Evolutionary conservation across 2,329 filamentous ascomycete genomes (phyloP).

Genomic region (Arthrobotrys sinensis): DNA sequence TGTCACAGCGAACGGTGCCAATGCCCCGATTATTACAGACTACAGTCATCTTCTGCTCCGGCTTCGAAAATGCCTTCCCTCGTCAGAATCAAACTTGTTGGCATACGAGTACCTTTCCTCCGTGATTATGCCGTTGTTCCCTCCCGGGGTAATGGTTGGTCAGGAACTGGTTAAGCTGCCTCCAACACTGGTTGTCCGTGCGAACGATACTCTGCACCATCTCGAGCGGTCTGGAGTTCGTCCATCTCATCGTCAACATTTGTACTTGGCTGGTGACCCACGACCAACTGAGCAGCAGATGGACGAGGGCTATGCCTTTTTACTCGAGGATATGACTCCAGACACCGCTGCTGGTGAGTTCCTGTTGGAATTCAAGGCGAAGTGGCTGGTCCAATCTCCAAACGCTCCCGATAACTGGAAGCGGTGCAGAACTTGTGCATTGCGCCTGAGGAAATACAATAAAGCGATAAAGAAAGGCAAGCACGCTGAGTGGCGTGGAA

Average conservation of each 20-base stretch:
- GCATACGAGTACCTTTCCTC: conserved; percentile 70
- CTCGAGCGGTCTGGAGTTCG: conserved; percentile 70
- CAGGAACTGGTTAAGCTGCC: conserved; percentile 73
- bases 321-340: conserved; percentile 81
- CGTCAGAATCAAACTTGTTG: conserved; percentile 69
- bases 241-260: conserved; percentile 70
- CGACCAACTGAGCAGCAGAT: conserved; percentile 61
- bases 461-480: conserved; percentile 56
- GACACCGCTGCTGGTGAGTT: conserved; percentile 64
- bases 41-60: conserved; percentile 72
- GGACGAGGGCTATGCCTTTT: conserved; percentile 72
- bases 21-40: conserved; percentile 36
- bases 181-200: conserved; percentile 68
- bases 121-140: conserved; percentile 74
- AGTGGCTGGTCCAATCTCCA: conserved; percentile 85
- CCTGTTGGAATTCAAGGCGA: conserved; percentile 84
- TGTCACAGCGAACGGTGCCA: conserved; percentile 52
- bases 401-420: conserved; percentile 76
- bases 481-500: conserved; percentile 67
- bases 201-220: conserved; percentile 73
- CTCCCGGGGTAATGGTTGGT: conserved; percentile 72
- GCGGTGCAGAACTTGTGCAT: conserved; percentile 82
- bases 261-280: conserved; percentile 73
- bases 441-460: conserved; percentile 63
- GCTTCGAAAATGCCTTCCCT: conserved; percentile 74